Conservation (phyloP, 306 rosid genomes). For the Dryas octopetala region DNA sequence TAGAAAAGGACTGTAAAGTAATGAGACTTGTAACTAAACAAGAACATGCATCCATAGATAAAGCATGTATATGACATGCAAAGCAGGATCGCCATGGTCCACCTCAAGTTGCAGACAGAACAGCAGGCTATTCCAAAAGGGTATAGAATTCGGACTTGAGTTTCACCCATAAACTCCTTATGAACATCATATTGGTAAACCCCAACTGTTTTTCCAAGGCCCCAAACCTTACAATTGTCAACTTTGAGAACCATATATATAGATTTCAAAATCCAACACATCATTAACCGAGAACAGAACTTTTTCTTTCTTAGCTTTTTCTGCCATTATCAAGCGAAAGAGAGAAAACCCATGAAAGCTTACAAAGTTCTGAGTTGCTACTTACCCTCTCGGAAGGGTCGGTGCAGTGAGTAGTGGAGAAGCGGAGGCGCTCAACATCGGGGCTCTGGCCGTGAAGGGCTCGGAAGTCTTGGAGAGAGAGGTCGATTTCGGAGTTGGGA, state of each 20-base stretch:
- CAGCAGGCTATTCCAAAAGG: no score
- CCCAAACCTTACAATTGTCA: neutral
- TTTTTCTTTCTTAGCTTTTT: neutral
- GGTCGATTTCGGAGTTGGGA: conserved; percentile 49
- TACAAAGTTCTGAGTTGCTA: neutral
- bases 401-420: conserved; percentile 52
- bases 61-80: neutral
- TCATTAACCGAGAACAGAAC: neutral
- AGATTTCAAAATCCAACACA: neutral
- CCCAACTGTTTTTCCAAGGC: no score
- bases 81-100: neutral
- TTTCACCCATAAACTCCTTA: neutral
- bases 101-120: neutral
- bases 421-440: conserved; percentile 67
- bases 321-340: neutral
- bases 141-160: no score
- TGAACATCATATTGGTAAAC: neutral
- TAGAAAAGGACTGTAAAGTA: neutral
- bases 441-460: conserved; percentile 49
- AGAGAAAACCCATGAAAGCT: neutral
- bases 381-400: conserved; percentile 67
- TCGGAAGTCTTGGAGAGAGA: conserved; percentile 67
- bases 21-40: neutral
- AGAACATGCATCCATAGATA: neutral
- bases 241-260: neutral